A percentile compares a stretch with the other conserved stretches of the same genome.
Conservation (phyloP, 257 asterid genomes). For the Capsicum rhomboideum region DNA sequence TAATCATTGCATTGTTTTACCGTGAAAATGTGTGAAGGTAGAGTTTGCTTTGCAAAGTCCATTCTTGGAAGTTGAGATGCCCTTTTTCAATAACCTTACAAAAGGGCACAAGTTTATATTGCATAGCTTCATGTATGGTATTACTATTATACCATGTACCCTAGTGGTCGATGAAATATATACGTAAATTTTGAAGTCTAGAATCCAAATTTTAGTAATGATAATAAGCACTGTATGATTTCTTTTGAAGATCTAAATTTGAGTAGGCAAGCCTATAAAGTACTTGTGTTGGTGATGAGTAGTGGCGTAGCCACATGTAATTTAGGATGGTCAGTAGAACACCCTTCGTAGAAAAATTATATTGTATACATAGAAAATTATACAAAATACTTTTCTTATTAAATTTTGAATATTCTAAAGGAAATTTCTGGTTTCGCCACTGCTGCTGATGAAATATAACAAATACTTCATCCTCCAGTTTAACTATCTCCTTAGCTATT, state of each 20-base stretch:
- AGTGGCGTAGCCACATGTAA: too few relatives aligned
- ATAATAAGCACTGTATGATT: not conserved
- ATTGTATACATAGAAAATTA: too few relatives aligned
- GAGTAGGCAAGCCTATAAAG: not conserved
- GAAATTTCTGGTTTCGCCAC: too few relatives aligned
- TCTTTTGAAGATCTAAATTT: not conserved
- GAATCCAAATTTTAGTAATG: not conserved
- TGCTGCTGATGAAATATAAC: not conserved
- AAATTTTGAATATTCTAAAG: too few relatives aligned
- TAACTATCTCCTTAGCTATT: not conserved
- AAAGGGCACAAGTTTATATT: too few relatives aligned
- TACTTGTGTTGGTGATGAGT: not conserved
- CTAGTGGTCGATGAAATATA: not conserved
- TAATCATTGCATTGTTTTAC: not conserved
- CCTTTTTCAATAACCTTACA: slow-evolving; percentile 9
- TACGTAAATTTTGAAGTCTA: not conserved
- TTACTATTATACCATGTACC: not conserved
- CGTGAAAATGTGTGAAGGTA: not conserved
- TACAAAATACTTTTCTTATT: too few relatives aligned
- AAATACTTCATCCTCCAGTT: not conserved
- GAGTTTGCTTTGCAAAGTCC: not conserved
- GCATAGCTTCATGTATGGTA: too few relatives aligned
- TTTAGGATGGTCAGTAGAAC: too few relatives aligned
- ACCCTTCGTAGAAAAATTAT: too few relatives aligned
- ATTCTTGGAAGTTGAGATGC: slow-evolving; percentile 16